phyloP scores from a whole-genome alignment of 148 eudicot species.

The Cornus florida region DNA sequence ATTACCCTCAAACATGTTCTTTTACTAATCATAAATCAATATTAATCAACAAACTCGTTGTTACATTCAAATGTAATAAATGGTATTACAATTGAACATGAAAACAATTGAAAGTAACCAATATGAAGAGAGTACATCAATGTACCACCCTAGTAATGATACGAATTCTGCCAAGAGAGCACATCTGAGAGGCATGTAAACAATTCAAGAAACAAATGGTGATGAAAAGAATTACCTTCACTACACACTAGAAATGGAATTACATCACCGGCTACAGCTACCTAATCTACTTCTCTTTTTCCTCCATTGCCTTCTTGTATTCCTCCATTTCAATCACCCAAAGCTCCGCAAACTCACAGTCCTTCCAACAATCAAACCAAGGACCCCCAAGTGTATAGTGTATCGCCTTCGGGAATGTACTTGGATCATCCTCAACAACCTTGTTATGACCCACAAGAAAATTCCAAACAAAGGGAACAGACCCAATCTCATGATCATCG shows the following conservation, averaged over 20 bases:
- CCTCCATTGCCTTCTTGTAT: slow-evolving; percentile 29
- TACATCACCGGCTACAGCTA: background rate
- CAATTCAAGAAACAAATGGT: background rate
- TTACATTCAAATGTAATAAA: background rate
- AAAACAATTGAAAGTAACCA: slow-evolving; percentile 7
- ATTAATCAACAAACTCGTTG: no score
- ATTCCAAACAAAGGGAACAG: slow-evolving; percentile 87
- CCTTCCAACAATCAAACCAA: slow-evolving; percentile 92
- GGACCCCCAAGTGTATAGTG: slow-evolving; percentile 98
- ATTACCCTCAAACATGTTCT: no score
- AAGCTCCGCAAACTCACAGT: slow-evolving; percentile 80
- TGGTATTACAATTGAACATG: slow-evolving; percentile 9
- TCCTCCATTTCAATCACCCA: slow-evolving; percentile 70
- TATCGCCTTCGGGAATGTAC: slow-evolving; percentile 71
- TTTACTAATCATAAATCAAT: background rate
- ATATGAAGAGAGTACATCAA: background rate
- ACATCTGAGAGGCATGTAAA: background rate
- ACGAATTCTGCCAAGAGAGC: background rate
- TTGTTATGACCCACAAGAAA: slow-evolving; percentile 89
- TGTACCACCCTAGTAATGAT: background rate
- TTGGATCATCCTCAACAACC: slow-evolving; percentile 61
- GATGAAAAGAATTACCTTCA: slow-evolving; percentile 3
- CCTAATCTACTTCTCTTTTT: slow-evolving; percentile 14
- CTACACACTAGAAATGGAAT: background rate
- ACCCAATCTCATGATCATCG: slow-evolving; percentile 84